Conservation (phyloP, 1,139 yeast genomes). For the Nadsonia starkeyi-henricii region DNA sequence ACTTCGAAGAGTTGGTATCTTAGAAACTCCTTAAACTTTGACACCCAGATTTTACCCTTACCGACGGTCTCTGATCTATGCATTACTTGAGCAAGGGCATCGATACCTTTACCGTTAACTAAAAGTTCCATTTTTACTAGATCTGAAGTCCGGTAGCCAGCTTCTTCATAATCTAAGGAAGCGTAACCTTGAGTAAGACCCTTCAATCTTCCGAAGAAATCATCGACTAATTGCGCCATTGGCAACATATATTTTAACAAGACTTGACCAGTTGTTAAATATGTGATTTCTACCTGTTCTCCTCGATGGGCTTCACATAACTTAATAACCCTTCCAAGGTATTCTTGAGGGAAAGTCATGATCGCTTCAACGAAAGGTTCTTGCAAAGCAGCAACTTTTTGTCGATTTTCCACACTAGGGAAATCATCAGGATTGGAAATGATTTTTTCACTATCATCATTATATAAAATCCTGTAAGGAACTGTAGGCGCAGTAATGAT, state of each 20-base stretch:
- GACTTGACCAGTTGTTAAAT: conserved; percentile 70
- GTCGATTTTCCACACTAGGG: conserved; percentile 39
- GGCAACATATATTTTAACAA: conserved; percentile 70
- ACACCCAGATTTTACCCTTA: conserved; percentile 71
- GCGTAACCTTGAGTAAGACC: conserved; percentile 90
- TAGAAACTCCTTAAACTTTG: conserved; percentile 63
- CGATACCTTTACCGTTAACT: conserved; percentile 82
- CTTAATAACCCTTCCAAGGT: conserved; percentile 72
- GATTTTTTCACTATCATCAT: conserved; percentile 47
- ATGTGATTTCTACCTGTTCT: conserved; percentile 63
- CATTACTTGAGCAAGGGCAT: conserved; percentile 84
- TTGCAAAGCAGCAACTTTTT: conserved; percentile 43
- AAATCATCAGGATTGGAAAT: conserved; percentile 88
- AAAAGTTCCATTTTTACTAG: conserved; percentile 78
- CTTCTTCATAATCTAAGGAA: conserved; percentile 85
- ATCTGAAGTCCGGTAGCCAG: conserved; percentile 69
- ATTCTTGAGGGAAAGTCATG: conserved; percentile 85
- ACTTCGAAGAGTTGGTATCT: conserved; percentile 82
- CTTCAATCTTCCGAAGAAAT: conserved; percentile 84
- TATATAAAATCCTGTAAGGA: conserved; percentile 63
- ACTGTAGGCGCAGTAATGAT: conserved; percentile 95
- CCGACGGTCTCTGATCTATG: conserved; percentile 64
- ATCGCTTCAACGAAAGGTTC: conserved; percentile 88
- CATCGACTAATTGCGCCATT: conserved; percentile 80
- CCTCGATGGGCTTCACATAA: conserved; percentile 81